Base-by-base conservation (phyloP, 768 basidiomycete species). In the Plicaturopsis crispa region DNA sequence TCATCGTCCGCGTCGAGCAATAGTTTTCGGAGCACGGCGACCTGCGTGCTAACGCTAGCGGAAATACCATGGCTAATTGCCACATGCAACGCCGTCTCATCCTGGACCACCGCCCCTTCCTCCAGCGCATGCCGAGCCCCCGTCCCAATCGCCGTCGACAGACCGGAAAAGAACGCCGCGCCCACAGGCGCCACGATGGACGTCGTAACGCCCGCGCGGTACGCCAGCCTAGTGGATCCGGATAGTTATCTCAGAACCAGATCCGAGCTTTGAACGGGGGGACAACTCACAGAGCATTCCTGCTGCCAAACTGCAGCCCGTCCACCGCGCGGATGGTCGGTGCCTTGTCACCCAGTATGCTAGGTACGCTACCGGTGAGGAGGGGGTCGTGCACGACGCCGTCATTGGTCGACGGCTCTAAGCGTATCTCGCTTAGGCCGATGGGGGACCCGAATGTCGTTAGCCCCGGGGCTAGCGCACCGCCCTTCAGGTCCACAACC, bases 211-310 rank as follows among this genome's bases (percentile, higher is more conserved):
- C 85, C 84, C 5, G 72, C 66, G 40, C 74, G 73, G 53, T 76
- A 78, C 2, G 84, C 83, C 20, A 73, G 62, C 33, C 82, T 85
- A 42, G 10, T 24, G 14, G 31, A 31, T 16, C 16, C 5, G 16
- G 52, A 39, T 16, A n/a, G 3, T 36, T 7, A 28, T 14, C 8
- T 28, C 10, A 28, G 26, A 8, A 28, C 26, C 10, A 28, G n/a
- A 28, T 28, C 26, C 8, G 26, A 28, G 14, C 26, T 28, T 8
- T 7, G 18, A n/a, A n/a, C n/a, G n/a, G n/a, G n/a, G n/a, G n/a
- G n/a, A n/a, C n/a, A n/a, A 63, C 83, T 60, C 53, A 86, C 86
- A 87, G 54, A 23, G 81, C 78, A 55, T 86, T 73, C 44, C 84
- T 70, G 2, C 82, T 83, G 4, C 70, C 70, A 49, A 89, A 89